Conservation (phyloP, 2,329 filamentous ascomycete species). For the Trichoderma citrinoviride region DNA sequence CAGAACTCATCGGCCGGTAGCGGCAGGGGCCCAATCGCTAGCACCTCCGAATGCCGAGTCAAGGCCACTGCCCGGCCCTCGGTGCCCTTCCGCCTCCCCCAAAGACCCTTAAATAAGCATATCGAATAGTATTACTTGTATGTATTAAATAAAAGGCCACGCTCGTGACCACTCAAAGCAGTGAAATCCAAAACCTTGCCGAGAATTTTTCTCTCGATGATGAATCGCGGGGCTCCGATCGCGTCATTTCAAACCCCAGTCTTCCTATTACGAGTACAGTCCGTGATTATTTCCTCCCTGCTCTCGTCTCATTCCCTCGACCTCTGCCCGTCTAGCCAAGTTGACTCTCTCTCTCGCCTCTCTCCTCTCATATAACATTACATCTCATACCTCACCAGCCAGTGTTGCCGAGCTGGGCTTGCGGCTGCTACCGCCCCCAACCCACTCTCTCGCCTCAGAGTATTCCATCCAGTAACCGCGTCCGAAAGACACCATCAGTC, state of each 20-base stretch:
- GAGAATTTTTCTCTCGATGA: conserved; percentile 22
- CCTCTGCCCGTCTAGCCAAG: not conserved
- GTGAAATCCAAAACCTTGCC: conserved; percentile 10
- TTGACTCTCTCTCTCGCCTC: not conserved
- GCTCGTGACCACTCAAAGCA: conserved; percentile 20
- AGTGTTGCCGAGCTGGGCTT: conserved; percentile 49
- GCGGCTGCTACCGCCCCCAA: conserved; percentile 55
- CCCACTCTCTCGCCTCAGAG: conserved; percentile 66
- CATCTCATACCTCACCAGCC: conserved; percentile 35
- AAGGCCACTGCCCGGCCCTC: conserved; percentile 2
- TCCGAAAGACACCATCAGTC: conserved; percentile 71
- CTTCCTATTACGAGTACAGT: not conserved
- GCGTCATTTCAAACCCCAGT: conserved; percentile 24
- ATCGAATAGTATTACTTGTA: conserved; percentile 6
- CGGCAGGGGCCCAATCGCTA: conserved; percentile 5
- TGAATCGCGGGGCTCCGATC: conserved; percentile 24
- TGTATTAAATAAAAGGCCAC: conserved; percentile 18
- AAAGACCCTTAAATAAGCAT: conserved; percentile 5
- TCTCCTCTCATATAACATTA: too few relatives aligned
- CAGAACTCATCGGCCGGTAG: not conserved
- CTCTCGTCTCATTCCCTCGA: not conserved
- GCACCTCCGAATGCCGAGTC: conserved; percentile 21
- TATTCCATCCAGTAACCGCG: conserved; percentile 79
- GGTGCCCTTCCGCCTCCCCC: not conserved
- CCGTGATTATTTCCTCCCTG: not conserved